A percentile compares a stretch with the other conserved stretches of the same genome.
These are phyloP conservation scores for Botryosphaeria dothidea DNA, from an alignment of 2,329 filamentous ascomycete genomes.

Conservation along the genomic window DNA sequence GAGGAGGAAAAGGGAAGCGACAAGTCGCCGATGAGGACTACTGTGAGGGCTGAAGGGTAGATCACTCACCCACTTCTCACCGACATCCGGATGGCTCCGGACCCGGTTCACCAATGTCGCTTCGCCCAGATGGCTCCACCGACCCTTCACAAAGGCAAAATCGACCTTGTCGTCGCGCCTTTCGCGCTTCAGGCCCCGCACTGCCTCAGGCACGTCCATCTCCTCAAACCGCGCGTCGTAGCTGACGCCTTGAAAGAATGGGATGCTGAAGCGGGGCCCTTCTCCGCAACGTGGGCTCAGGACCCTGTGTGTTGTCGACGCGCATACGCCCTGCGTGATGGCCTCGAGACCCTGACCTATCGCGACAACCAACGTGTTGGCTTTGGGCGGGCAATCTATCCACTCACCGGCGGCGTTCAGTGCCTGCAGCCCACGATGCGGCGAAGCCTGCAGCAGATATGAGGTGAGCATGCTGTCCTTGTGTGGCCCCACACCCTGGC, in stretches of 20 bases:
- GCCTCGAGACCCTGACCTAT: slow-evolving; percentile 88
- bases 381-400: slow-evolving; percentile 78
- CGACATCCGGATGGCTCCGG: slow-evolving; percentile 86
- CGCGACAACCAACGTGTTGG: slow-evolving; percentile 79
- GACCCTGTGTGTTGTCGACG: slow-evolving; percentile 79
- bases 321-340: slow-evolving; percentile 78
- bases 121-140: slow-evolving; percentile 70
- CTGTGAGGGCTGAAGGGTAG: slow-evolving; percentile 6
- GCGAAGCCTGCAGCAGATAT: slow-evolving; percentile 77
- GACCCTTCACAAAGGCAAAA: slow-evolving; percentile 77
- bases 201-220: slow-evolving; percentile 66
- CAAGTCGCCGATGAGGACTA: slow-evolving; percentile 6
- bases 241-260: slow-evolving; percentile 85
- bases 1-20: slow-evolving; percentile 11
- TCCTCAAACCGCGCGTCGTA: slow-evolving; percentile 79
- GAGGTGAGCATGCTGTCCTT: slow-evolving; percentile 83
- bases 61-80: slow-evolving; percentile 64
- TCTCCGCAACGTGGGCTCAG: slow-evolving; percentile 69
- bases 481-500: slow-evolving; percentile 72
- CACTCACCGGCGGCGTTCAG: slow-evolving; percentile 77
- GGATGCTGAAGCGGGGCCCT: slow-evolving; percentile 75
- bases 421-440: slow-evolving; percentile 77
- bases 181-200: slow-evolving; percentile 62
- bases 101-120: slow-evolving; percentile 81
- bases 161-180: slow-evolving; percentile 73